A percentile compares a stretch with the other conserved stretches of the same genome.
Evolutionary conservation across 192 early-diverging fungal species (phyloP).

Genomic region (Backusella sp.): DNA sequence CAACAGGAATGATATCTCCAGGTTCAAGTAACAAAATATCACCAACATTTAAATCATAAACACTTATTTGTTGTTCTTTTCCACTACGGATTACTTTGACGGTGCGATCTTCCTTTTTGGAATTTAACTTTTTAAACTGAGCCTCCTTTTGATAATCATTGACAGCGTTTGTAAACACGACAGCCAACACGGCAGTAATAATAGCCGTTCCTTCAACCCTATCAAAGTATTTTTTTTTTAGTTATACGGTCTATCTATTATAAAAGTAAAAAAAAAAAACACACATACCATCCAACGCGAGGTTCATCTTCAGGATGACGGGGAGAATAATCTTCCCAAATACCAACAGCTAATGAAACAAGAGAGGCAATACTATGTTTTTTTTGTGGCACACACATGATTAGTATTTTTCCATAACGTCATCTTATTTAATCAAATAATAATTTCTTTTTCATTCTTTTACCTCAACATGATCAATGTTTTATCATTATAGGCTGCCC

Average conservation of each 20-base stretch:
- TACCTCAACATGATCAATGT: conserved; percentile 51
- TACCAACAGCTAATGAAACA: conserved; percentile 81
- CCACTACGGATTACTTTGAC: conserved; percentile 80
- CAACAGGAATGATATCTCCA: conserved; percentile 90
- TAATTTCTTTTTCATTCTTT: background rate
- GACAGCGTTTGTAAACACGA: conserved; percentile 87
- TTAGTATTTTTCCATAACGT: conserved; percentile 44
- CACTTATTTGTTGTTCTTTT: conserved; percentile 68
- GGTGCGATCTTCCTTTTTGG: conserved; percentile 78
- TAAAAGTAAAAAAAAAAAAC: background rate
- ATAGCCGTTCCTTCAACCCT: conserved; percentile 75
- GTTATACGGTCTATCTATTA: background rate
- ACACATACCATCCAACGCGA: conserved; percentile 73
- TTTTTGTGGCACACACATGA: conserved; percentile 9
- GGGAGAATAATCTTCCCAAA: conserved; percentile 78
- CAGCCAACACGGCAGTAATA: conserved; percentile 78
- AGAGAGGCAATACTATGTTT: conserved; percentile 65
- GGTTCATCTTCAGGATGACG: conserved; percentile 66
- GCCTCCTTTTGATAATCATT: conserved; percentile 90
- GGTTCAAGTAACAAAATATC: conserved; percentile 83
- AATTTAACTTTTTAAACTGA: conserved; percentile 86
- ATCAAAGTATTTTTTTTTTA: background rate
- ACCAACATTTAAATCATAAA: conserved; percentile 85
- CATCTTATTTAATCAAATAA: conserved; percentile 1
- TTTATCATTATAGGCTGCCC: conserved; percentile 66